Evolutionary conservation across 1,284 basidiomycete genomes (phyloP), one percentile per base, ranked within the genome.

Genomic region (Cutaneotrichosporon cutaneum): DNA sequence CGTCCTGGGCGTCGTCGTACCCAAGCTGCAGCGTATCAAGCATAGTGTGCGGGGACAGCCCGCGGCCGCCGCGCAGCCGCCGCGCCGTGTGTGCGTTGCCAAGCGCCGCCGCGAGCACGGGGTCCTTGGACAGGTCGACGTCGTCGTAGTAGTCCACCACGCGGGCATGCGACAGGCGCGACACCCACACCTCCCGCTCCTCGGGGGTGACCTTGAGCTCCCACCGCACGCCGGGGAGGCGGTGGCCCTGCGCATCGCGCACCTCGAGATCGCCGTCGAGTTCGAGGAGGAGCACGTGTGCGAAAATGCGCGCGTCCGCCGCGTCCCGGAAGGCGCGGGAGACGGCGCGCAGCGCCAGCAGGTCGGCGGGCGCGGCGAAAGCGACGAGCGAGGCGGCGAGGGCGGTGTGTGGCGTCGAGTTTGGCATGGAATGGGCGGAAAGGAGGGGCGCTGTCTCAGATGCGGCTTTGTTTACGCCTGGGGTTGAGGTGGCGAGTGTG

Each of bases 91-190:
- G 21, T 2, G 52, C 21, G 6, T 30, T 14, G 4, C 18, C n/a
- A 0, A 61, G 33, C 7, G 55, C 60, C 1, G 22, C 32, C 8
- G 51, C 56, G n/a, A 62, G 56, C 8, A 39, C 27, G 9, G 56
- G 27, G 45, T 62, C 60, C 13, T 30, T 56, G 0, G 24, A 11
- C 10, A 62, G 33, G 52, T 58, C 60, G 21, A 62, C 21, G 44
- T 36, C 39, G 27, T 57, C 44, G 18, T 55, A 54, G 52, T 57
- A 62, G 47, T 62, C 60, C 27, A 62, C 50, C 2, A 58, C 10
- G 7, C 52, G 56, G 11, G 51, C 53, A 24, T 50, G 14, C 2
- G n/a, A n/a, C 1, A 58, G 52, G 0, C 45, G 56, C 21, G 3
- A 3, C 4, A 13, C 32, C 36, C 44, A 42, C 9, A 13, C 21